Evolutionary conservation across 2,329 filamentous ascomycete genomes (phyloP).

Genomic region (Pseudogymnoascus sp.): DNA sequence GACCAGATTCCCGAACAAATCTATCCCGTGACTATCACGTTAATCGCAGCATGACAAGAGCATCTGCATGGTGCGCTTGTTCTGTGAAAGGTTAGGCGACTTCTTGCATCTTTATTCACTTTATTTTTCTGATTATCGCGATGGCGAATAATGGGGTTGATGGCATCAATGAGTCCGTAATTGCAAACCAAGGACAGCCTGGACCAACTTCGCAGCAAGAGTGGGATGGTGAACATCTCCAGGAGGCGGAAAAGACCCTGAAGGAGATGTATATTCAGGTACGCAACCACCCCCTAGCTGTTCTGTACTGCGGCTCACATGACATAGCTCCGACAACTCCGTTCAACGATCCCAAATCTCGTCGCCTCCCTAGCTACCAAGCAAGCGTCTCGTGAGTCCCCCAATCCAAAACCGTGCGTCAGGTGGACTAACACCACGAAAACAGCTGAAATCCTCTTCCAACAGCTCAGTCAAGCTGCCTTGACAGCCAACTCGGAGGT

Average conservation of each 20-base stretch:
- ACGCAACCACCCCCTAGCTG: background rate
- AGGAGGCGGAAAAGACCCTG: constrained; percentile 26
- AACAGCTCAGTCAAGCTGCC: constrained; percentile 42
- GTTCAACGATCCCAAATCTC: constrained; percentile 44
- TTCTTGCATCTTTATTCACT: background rate
- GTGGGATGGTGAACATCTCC: constrained; percentile 29
- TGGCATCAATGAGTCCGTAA: constrained; percentile 6
- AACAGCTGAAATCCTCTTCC: constrained; percentile 45
- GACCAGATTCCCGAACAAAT: background rate
- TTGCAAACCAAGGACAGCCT: constrained; percentile 19
- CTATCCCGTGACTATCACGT: background rate
- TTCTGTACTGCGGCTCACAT: background rate
- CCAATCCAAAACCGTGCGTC: background rate
- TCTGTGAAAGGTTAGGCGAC: constrained; percentile 18
- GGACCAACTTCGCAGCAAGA: constrained; percentile 15
- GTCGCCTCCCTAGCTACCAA: constrained; percentile 45
- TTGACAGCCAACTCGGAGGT: constrained; percentile 43
- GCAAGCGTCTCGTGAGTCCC: constrained; percentile 43
- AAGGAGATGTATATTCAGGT: constrained; percentile 33
- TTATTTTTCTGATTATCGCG: background rate
- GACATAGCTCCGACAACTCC: constrained; percentile 26
- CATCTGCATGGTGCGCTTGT: constrained; percentile 13
- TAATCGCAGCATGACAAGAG: constrained; percentile 4
- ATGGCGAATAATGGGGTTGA: background rate
- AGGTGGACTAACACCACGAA: background rate